Percentiles rank a stretch among this genome's conserved stretches.
Conservation (phyloP, 495 filamentous ascomycete species). For the Tuber indicum region DNA sequence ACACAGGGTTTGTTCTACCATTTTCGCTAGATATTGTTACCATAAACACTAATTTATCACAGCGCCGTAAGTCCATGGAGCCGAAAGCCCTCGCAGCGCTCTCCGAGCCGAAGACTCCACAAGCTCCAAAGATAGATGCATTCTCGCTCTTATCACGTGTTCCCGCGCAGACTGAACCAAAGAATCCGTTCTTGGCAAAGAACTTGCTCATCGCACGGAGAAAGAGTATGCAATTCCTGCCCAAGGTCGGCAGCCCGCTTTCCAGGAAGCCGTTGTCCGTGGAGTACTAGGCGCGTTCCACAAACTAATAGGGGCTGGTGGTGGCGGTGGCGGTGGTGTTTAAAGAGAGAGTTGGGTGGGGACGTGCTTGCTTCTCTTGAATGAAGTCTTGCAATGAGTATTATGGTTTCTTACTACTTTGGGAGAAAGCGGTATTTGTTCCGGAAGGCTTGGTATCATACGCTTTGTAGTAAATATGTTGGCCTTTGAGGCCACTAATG, state of each 20-base stretch:
- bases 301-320: background rate
- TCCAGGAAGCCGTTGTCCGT: conserved; percentile 1
- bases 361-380: background rate
- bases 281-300: background rate
- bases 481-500: background rate
- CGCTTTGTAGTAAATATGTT: background rate
- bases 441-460: background rate
- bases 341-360: background rate
- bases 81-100: conserved; percentile 67
- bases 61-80: conserved; percentile 87
- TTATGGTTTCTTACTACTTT: background rate
- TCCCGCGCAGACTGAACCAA: conserved; percentile 58
- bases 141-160: conserved; percentile 41
- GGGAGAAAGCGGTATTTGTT: background rate
- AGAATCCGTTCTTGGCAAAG: conserved; percentile 50
- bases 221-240: conserved; percentile 77
- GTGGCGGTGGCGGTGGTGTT: background rate
- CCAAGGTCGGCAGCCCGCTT: conserved; percentile 69
- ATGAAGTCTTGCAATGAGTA: background rate
- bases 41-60: conserved; percentile 62
- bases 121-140: conserved; percentile 29
- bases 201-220: conserved; percentile 66
- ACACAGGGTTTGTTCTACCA: conserved; percentile 30
- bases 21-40: conserved; percentile 44
- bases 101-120: conserved; percentile 34